Conservation (phyloP, 108 stramenopile species). For the Pseudonitzschia multiseries region DNA sequence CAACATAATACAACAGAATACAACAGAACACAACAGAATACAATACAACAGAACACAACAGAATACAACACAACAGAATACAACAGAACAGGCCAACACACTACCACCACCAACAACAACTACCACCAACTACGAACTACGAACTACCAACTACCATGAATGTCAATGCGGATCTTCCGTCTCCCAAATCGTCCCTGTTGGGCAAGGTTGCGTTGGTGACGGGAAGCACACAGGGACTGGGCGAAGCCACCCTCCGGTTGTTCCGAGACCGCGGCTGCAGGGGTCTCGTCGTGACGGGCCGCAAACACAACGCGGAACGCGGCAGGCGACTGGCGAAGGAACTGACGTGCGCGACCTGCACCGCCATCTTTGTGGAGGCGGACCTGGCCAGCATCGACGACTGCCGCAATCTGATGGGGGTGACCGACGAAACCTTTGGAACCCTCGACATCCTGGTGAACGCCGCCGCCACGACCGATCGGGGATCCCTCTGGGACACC, state of each 20-base stretch:
- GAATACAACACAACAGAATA: too few species aligned
- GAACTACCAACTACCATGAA: too few species aligned
- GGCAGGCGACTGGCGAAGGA: conserved; percentile 15
- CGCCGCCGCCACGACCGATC: conserved; percentile 28
- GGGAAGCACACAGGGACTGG: conserved; percentile 30
- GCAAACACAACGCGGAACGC: conserved; percentile 26
- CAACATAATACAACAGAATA: too few species aligned
- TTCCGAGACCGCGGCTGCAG: conserved; percentile 26
- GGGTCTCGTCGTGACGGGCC: conserved; percentile 28
- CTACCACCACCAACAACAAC: too few species aligned
- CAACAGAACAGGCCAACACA: too few species aligned
- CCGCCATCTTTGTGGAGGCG: conserved; percentile 21
- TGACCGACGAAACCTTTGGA: conserved; percentile 28
- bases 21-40: too few species aligned
- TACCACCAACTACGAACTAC: too few species aligned
- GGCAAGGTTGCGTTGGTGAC: conserved; percentile 33
- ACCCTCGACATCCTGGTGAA: conserved; percentile 32
- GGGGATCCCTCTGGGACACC: conserved; percentile 31
- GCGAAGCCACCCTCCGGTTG: conserved; percentile 27
- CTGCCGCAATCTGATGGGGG: conserved; percentile 15
- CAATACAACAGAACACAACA: too few species aligned
- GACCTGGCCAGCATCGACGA: conserved; percentile 26
- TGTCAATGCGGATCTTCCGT: too few species aligned
- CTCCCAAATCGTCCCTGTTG: too few species aligned
- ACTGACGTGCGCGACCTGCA: conserved; percentile 7